phyloP scores from a whole-genome alignment of 1,284 basidiomycete genomes.

The Rhodotorula sp. region DNA sequence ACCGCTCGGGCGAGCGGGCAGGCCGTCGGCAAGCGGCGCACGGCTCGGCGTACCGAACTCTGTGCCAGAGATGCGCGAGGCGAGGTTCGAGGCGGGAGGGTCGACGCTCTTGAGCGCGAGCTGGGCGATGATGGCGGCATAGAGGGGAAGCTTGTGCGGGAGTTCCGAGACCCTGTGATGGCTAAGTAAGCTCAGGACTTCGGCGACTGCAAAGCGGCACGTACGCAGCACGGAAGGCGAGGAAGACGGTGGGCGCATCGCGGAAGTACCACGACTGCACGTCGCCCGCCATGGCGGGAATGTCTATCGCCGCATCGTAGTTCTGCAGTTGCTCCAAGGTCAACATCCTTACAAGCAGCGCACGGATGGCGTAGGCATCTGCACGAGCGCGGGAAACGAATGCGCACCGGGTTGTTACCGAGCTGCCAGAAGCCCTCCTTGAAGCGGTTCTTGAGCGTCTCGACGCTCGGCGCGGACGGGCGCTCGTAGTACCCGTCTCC shows the following conservation, averaged over 20 bases:
- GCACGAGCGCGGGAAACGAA: not conserved
- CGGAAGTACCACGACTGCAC: slow-evolving; percentile 37
- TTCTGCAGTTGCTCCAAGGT: slow-evolving; percentile 16
- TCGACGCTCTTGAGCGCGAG: slow-evolving; percentile 51
- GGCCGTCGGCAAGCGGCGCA: not conserved
- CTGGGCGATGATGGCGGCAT: slow-evolving; percentile 74
- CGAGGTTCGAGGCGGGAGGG: slow-evolving; percentile 29
- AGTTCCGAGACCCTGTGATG: slow-evolving; percentile 73
- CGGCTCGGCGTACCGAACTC: not conserved
- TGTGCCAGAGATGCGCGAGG: not conserved
- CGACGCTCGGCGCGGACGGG: slow-evolving; percentile 11
- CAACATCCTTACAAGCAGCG: accelerated
- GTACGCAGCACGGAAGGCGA: slow-evolving; percentile 46
- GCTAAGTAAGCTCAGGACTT: not conserved
- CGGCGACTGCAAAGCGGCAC: not conserved
- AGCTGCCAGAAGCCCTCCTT: slow-evolving; percentile 36
- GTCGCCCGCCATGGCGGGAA: slow-evolving; percentile 32
- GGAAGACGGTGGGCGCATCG: slow-evolving; percentile 36
- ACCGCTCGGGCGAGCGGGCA: not conserved
- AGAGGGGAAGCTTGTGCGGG: slow-evolving; percentile 86
- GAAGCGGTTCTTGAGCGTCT: slow-evolving; percentile 25
- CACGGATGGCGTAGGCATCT: no score
- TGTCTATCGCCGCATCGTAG: slow-evolving; percentile 36
- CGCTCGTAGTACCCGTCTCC: slow-evolving; percentile 13
- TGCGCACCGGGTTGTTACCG: slow-evolving; percentile 22